Base-by-base conservation (phyloP, 352 stramenopile genomes). In the Pseudoperonospora humuli region DNA sequence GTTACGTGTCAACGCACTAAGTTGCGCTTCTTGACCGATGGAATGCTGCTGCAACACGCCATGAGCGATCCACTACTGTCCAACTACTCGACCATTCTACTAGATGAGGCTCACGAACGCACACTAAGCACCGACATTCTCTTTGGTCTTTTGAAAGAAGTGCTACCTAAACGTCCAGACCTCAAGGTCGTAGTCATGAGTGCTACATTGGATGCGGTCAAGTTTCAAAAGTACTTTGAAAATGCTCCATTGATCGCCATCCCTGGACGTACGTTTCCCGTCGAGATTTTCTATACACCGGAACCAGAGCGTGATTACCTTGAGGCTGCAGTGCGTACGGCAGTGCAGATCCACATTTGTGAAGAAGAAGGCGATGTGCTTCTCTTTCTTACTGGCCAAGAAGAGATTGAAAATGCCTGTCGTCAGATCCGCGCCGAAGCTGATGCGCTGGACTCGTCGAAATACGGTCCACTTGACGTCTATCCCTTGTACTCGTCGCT, bases 141-240 rank as follows among this genome's bases (percentile, higher is more conserved):
- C 9, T 98, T 99, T 67, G 96, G 95, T 25, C 59, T 99, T 10
- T 67, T 99, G 11, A 98, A 99, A 74, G 95, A 99, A 44, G 67
- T 99, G 26, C 73, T 98, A 41, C 79, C 74, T 7, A 90, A 96
- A 50, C 78, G 96, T 1, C 76, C 65, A 13, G 95, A 99, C 59
- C 78, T 99, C 24, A 98, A 98, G 64, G 75, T 99, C 19, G 90
- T 99, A 2, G 94, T 99, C 37, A 99, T 99, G 93, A 96, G 75
- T 72, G 96, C 96, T 5, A 99, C 96, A 19, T 64, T 99, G 15
- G 96, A 99, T 61, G 96, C 96, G 14, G 73, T 92, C 54, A 98
- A 98, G 61, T 97, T 97, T 58, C 84, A 94, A 34, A 67, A 66
- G 28, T 98, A 98, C 63, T 98, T 98, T 65, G 75, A 96, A 53